A percentile compares a stretch with the other conserved stretches of the same genome.
Evolutionary conservation across 495 filamentous ascomycete genomes (phyloP).

Genomic region (Xylaria longipes): DNA sequence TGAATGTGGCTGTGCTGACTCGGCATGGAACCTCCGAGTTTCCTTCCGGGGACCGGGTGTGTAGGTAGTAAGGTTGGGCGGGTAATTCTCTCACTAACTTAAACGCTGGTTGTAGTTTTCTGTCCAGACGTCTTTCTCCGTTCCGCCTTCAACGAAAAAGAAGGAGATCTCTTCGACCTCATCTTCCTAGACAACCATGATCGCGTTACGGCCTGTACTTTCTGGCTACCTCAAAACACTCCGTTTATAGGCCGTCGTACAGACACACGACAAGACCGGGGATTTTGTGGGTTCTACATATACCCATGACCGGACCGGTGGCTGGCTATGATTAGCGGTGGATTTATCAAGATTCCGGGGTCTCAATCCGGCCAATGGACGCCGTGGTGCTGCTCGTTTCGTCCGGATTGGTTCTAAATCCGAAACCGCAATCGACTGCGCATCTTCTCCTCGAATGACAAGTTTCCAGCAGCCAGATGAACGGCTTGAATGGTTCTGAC

Average conservation of each 20-base stretch:
- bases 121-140: neutral
- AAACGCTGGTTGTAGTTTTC: neutral
- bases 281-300: slow-evolving; percentile 4
- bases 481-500: neutral
- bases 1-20: slow-evolving; percentile 2
- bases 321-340: slow-evolving; percentile 8
- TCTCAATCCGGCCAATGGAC: neutral
- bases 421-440: slow-evolving; percentile 11
- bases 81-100: neutral
- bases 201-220: neutral
- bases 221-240: neutral
- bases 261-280: neutral
- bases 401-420: slow-evolving; percentile 10
- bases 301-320: slow-evolving; percentile 3
- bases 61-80: neutral
- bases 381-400: slow-evolving; percentile 2
- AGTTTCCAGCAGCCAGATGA: neutral
- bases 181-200: neutral
- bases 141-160: neutral
- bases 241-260: neutral
- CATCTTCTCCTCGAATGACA: neutral
- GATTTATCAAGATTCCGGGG: slow-evolving; percentile 7
- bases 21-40: slow-evolving; percentile 14
- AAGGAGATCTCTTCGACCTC: neutral
- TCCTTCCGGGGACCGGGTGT: neutral